phyloP scores from a whole-genome alignment of 257 asterid species.

The Dorcoceras hygrometricum region DNA sequence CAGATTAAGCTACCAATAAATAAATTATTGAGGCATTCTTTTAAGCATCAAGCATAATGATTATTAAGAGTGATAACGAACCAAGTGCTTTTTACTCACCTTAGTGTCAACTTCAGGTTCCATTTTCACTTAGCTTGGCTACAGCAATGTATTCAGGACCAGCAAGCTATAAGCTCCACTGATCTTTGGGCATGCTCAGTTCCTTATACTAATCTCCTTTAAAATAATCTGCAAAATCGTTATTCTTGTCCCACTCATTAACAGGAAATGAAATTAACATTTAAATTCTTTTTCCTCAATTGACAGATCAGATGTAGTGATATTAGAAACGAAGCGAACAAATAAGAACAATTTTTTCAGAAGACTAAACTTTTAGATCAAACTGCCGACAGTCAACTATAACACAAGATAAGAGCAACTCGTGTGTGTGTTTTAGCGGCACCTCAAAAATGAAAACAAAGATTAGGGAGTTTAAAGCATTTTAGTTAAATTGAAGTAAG shows the following conservation, averaged over 20 bases:
- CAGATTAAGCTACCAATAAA: conserved; percentile 4
- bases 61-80: not conserved
- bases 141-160: conserved; percentile 34
- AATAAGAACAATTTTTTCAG: not conserved
- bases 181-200: conserved; percentile 44
- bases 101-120: conserved; percentile 75
- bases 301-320: conserved; percentile 42
- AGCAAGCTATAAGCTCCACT: conserved; percentile 33
- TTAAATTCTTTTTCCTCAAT: conserved; percentile 15
- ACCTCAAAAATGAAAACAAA: conserved; percentile 3
- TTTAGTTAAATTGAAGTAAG: conserved; percentile 23
- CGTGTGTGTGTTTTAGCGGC: conserved; percentile 2
- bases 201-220: conserved; percentile 20
- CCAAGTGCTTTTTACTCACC: conserved; percentile 43
- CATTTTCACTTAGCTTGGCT: conserved; percentile 42
- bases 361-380: conserved; percentile 15
- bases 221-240: conserved; percentile 20
- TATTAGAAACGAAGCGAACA: conserved; percentile 6
- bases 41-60: conserved; percentile 9
- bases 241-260: conserved; percentile 2
- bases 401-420: not conserved
- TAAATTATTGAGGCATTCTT: not conserved
- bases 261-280: conserved; percentile 5
- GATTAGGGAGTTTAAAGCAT: not conserved
- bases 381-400: conserved; percentile 10